Percentiles rank a stretch among this genome's conserved stretches.
These are phyloP conservation scores for Linnemannia zychae DNA, from an alignment of 192 early-diverging fungal species.

Conservation along the genomic window DNA sequence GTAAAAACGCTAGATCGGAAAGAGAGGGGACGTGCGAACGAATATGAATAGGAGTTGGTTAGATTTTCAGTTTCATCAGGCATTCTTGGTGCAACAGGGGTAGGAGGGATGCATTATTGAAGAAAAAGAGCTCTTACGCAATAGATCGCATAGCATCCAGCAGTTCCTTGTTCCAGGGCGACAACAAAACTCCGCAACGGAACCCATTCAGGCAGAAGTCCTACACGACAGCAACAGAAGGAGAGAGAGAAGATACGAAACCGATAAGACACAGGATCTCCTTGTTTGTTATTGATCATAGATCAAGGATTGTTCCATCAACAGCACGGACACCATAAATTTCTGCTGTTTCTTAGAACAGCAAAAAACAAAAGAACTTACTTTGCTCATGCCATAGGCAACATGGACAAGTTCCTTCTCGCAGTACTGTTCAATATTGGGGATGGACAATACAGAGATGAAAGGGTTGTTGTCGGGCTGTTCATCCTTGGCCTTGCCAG, in stretches of 20 bases:
- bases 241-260: neutral
- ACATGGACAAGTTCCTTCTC: conserved; percentile 76
- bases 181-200: conserved; percentile 74
- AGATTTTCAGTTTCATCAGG: no score
- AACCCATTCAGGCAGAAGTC: conserved; percentile 82
- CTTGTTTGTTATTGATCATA: neutral
- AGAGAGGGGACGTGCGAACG: neutral
- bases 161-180: conserved; percentile 71
- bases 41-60: neutral
- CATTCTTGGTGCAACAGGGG: no score
- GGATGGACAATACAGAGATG: conserved; percentile 71
- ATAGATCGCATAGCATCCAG: conserved; percentile 47
- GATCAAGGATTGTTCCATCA: neutral
- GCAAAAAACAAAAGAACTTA: neutral
- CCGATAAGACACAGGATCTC: no score
- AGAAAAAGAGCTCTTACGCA: conserved; percentile 50
- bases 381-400: conserved; percentile 87
- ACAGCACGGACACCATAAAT: no score
- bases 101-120: no score
- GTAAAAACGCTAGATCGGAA: conserved; percentile 64
- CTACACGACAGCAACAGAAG: conserved; percentile 8
- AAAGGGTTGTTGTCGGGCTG: conserved; percentile 64
- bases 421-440: conserved; percentile 69
- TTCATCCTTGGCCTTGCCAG: conserved; percentile 30
- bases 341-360: neutral